Conservation (phyloP, 495 filamentous ascomycete genomes). For the Thermochaetoides thermophila region DNA sequence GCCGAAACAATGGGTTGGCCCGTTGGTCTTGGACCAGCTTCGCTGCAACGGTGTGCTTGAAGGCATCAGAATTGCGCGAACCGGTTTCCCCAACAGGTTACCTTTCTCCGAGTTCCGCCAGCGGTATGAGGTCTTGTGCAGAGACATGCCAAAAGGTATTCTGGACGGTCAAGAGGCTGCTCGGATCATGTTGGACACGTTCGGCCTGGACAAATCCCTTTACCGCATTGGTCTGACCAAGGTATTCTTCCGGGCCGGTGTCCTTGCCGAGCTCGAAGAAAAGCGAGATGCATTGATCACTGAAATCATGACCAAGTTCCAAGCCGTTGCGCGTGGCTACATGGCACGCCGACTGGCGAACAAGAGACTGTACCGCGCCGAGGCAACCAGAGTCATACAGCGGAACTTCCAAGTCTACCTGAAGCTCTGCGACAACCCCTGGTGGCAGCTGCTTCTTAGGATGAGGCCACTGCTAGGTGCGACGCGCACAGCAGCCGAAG, state of each 20-base stretch:
- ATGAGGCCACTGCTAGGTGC: constrained; percentile 93
- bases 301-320: constrained; percentile 87
- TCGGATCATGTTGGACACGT: constrained; percentile 75
- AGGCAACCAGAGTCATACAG: constrained; percentile 90
- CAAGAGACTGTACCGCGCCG: constrained; percentile 85
- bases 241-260: constrained; percentile 94
- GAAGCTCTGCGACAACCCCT: constrained; percentile 77
- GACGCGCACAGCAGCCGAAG: constrained; percentile 76
- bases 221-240: constrained; percentile 95
- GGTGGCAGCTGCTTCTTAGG: constrained; percentile 90
- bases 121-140: constrained; percentile 92
- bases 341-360: constrained; percentile 72
- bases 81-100: constrained; percentile 93
- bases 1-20: constrained; percentile 81
- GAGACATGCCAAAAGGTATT: constrained; percentile 77
- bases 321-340: constrained; percentile 81
- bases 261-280: constrained; percentile 93
- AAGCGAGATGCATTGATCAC: constrained; percentile 81
- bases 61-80: constrained; percentile 92
- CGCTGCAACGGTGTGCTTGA: constrained; percentile 98
- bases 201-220: constrained; percentile 66
- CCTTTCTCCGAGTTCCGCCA: constrained; percentile 88
- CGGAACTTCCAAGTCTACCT: constrained; percentile 82
- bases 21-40: constrained; percentile 85
- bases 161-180: constrained; percentile 79